Evolutionary conservation across 2,329 filamentous ascomycete genomes (phyloP), one percentile per base, ranked within the genome.

Genomic region (Trichoderma hamatum): DNA sequence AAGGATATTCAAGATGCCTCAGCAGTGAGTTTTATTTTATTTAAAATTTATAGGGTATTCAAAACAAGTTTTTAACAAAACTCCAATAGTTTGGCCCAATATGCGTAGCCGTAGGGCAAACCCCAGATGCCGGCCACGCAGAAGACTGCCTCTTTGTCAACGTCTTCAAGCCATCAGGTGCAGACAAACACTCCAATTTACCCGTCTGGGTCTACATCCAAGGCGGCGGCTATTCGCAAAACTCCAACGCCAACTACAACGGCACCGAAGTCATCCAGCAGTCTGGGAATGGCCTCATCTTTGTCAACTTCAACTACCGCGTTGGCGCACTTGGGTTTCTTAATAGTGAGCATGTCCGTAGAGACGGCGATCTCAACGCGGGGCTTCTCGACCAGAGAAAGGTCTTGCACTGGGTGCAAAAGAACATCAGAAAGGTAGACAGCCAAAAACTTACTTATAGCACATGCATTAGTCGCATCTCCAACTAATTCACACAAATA

Each of bases 311-410:
- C 75, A 88, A 89, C 77, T 90, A 90, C 74, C 84, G 89, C 7
- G 85, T 91, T 7, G 88, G 88, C 0, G 78, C 86, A 0, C 86
- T 86, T 72, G 89, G 89, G 0, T 92, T 91, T 72, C 81, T 92
- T 1, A 84, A 87, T 0, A 84, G 87, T 58, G 83, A 87, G 49
- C 80, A 84, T 34, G 81, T 91, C 11, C 82, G 83, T 46, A 75
- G 79, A 5, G 79, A 87, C 71, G 89, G 89, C 0, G 82, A 84
- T 60, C 80, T 90, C 10, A 92, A 92, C 73, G 86, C 80, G 2
- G 90, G 90, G 0, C 76, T 92, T 9, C 80, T 90, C 3, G 89
- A 92, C 72, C 88, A 91, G 77, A 82, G 88, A 21, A 82, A 85
- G 30, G 80, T 86, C 2, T 76, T 92, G 56, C 75, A 85, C 61